phyloP scores from a whole-genome alignment of 768 basidiomycete genomes.

The Lentinula sp. region DNA sequence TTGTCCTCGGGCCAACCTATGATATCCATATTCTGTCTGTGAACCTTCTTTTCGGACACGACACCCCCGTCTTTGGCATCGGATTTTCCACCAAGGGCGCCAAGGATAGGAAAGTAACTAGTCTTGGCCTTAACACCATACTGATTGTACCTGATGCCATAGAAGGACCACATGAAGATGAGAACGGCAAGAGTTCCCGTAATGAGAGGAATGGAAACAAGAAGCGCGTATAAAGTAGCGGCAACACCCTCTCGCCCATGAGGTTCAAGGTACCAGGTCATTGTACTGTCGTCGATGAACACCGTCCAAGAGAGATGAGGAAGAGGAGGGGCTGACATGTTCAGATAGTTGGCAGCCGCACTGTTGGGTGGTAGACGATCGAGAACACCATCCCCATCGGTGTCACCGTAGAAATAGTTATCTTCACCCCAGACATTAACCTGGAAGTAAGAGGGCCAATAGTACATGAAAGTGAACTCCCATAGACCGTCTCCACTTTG shows the following conservation, averaged over 20 bases:
- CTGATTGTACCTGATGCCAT: constrained; percentile 91
- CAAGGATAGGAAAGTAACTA: constrained; percentile 88
- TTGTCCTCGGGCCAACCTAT: constrained; percentile 96
- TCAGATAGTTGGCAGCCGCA: constrained; percentile 79
- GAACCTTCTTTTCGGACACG: constrained; percentile 67
- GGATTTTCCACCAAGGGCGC: constrained; percentile 51
- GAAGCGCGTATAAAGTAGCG: constrained; percentile 83
- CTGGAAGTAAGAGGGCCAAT: constrained; percentile 88
- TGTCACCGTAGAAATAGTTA: constrained; percentile 89
- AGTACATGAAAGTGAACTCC: constrained; percentile 85
- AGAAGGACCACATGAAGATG: constrained; percentile 95
- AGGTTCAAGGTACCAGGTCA: constrained; percentile 77
- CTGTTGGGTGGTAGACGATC: constrained; percentile 91
- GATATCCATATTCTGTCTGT: constrained; percentile 59
- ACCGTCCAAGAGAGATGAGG: constrained; percentile 90
- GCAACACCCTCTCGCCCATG: constrained; percentile 79
- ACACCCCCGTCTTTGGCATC: constrained; percentile 63
- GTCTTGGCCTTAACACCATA: constrained; percentile 78
- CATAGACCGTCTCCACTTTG: constrained; percentile 62
- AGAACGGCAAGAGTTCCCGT: constrained; percentile 82
- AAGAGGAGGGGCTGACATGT: constrained; percentile 85
- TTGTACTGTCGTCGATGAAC: constrained; percentile 67
- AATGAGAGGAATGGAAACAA: constrained; percentile 77
- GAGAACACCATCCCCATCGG: constrained; percentile 80
- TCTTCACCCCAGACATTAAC: constrained; percentile 90